Base-by-base conservation (phyloP, 2,329 filamentous ascomycete genomes). In the Monosporascus sp. region DNA sequence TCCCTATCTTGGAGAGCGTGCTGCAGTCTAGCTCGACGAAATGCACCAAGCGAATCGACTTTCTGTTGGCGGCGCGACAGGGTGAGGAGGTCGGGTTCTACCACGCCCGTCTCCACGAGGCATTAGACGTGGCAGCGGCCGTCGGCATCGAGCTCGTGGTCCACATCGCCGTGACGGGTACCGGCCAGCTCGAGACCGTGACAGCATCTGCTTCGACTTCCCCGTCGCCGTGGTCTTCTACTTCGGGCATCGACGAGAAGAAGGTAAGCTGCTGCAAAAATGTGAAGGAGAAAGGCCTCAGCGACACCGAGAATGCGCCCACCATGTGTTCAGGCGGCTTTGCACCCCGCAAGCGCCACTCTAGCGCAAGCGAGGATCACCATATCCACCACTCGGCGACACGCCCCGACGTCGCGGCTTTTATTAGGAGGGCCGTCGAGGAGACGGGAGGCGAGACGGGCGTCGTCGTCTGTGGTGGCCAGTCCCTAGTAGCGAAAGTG, bases 401-500 rank as follows among this genome's bases (percentile, higher is more conserved):
- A 4, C 69, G 82, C 7, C 80, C 81, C 0, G 74, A 82, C 57
- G 70, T 85, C 2, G 73, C 74, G 40, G 63, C 66, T 0, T 75
- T 83, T 52, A 79, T 85, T 48, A 71, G 80, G 7, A 65, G 63
- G 6, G 74, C 81, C 0, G 79, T 85, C 8, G 82, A 85, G 68
- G 72, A 73, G 0, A 80, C 81, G 2, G 79, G 77, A 54, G 82
- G 82, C 26, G 82, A 85, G 69, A 84, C 81, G n/a, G 78, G 76
- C 1, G 77, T 85, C 0, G 77, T 82, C 0, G 82, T 84, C 0
- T 85, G 82, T 56, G 82, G 81, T 15, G 82, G 82, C 1, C 75
- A 74, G 49, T 77, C 77, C 47, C 68, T 85, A 24, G 80, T 82
- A 2, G 72, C 79, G 2, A 69, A 69, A 46, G 77, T 80, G 15